Evolutionary conservation across 345 rosid genomes (phyloP).

Genomic region (Eucalyptus lansdowneana): DNA sequence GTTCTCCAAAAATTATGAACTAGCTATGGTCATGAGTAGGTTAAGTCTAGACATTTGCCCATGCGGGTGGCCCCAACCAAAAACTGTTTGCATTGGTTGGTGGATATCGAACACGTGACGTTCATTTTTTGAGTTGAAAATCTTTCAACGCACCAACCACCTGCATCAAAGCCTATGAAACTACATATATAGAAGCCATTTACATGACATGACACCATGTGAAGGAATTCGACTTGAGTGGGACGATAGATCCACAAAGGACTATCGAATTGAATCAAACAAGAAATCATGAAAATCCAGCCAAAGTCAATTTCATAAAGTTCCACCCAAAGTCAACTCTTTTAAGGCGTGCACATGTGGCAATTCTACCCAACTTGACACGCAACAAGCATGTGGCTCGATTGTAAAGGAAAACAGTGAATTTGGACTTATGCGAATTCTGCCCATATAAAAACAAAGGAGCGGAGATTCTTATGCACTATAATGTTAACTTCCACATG

Average conservation of each 20-base stretch:
- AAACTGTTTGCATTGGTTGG: not conserved
- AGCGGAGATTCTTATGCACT: not conserved
- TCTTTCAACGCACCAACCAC: not conserved
- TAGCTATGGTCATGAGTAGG: not conserved
- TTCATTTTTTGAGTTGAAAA: accelerated
- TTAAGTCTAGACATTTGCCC: not conserved
- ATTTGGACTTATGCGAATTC: not conserved
- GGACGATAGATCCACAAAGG: not conserved
- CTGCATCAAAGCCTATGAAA: not conserved
- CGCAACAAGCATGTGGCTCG: not conserved
- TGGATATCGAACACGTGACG: not conserved
- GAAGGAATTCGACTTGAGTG: not conserved
- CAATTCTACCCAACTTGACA: not conserved
- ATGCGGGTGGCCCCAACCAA: accelerated
- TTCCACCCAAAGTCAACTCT: not conserved
- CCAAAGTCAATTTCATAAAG: not conserved
- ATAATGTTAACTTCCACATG: not conserved
- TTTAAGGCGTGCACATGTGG: not conserved
- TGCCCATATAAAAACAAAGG: not conserved
- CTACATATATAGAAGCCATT: not conserved
- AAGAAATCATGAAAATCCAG: not conserved
- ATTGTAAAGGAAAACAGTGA: not conserved
- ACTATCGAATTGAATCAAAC: not conserved
- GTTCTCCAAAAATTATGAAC: accelerated
- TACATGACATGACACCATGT: not conserved